Evolutionary conservation across 768 basidiomycete genomes (phyloP), one percentile per base, ranked within the genome.

Genomic region (Hypholoma fasciculare): DNA sequence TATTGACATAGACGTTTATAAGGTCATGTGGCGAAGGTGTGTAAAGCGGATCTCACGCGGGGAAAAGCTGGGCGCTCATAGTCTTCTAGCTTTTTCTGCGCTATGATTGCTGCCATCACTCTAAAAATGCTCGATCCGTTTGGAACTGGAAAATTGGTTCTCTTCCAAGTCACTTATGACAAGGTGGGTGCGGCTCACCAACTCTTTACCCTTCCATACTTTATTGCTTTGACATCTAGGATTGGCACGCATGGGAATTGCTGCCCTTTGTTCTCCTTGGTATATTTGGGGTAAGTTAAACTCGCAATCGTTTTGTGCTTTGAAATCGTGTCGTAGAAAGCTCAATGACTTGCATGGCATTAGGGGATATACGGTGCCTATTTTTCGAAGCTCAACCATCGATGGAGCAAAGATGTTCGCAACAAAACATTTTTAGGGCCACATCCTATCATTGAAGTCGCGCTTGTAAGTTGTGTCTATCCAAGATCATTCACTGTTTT

Each of bases 61-160:
- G 12, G 11, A 49, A 49, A 30, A 30, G 23, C 14, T 67, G 75
- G 36, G 69, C 50, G 47, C 55, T 53, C 50, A 19, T 49, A 16
- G 39, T 42, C 57, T 54, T 67, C 4, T 30, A 96, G 94, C 66
- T 99, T 99, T 76, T 96, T 99, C 72, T 98, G 97, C 68, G 97
- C 97, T 1, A 88, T 98, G 82, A 92, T 98, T 63, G 97, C 97
- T 2, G 96, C 96, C 1, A 89, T 98, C 64, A 96, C 96, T 0
- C 77, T 99, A 46, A 83, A 88, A 74, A 89, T 96, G 59, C 86
- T 98, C 37, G 91, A 99, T 71, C 97, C 97, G 0, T 98, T 98
- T 67, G 92, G 94, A 13, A 96, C 93, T 4, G 94, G 94, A 20
- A 97, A 97, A 69, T 78, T 98, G 19, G 95, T 97, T 0, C 76